Evolutionary conservation across 148 eudicot genomes (phyloP), one percentile per base, ranked within the genome.

Genomic region (Tetragonia tetragonoides): DNA sequence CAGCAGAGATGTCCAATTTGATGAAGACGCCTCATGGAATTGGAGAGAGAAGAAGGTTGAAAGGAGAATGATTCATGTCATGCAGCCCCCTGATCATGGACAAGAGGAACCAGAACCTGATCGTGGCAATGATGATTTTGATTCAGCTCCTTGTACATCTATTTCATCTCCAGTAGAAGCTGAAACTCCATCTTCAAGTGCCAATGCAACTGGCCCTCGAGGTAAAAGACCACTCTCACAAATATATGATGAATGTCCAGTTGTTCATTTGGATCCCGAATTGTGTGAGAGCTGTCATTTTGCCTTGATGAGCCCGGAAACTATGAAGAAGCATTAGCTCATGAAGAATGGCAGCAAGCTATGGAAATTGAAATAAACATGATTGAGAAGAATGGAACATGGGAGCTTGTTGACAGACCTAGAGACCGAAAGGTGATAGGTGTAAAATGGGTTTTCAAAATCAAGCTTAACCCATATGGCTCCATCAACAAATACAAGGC

Each of bases 1-100:
- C 0, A 64, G 66, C 5, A n/a, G 59, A 46, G 63, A 67, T 53
- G 73, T 77, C 10, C 28, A 77, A 18, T 28, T 77, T 18, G 79
- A 77, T 53, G 65, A 77, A 53, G 40, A 51, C 11, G 78, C 42
- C 3, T 17, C 7, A 0, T 63, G 62, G 72, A 66, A 76, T 20
- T 73, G 49, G 76, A n/a, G 61, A 11, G 77, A 57, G 3, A 57
- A 40, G 64, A 23, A 60, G 37, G 39, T 64, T 10, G 14, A 64
- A 5, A 64, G 9, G 40, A 64, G 40, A 57, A 16, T 15, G 3
- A 57, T 16, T 3, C 62, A 17, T 3, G 21, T 57, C 21, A 15
- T 14, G 18, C 5, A 4, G 62, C 62, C 17, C 4, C 62, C 21
- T 5, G 4, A 57, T 20, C 62, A 17, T 28, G 34, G 34, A 28